These are phyloP conservation scores for Yarrowia hollandica DNA, from an alignment of 805 yeast species.

Conservation along the genomic window DNA sequence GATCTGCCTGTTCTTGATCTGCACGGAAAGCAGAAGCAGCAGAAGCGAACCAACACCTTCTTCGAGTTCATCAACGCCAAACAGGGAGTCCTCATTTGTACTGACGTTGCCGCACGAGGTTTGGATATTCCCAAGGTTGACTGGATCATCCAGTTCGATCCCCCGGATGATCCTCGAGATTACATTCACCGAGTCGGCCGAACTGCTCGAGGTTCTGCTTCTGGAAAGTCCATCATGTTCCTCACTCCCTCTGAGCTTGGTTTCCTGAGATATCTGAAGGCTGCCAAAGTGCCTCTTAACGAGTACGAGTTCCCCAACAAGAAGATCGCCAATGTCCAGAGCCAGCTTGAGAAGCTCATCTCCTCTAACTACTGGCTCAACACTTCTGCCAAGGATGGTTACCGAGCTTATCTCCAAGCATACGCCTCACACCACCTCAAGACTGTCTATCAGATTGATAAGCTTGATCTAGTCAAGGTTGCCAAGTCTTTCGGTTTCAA, in stretches of 20 bases:
- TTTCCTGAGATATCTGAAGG: slow-evolving; percentile 88
- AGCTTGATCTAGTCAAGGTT: slow-evolving; percentile 88
- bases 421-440: slow-evolving; percentile 95
- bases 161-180: slow-evolving; percentile 99
- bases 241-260: slow-evolving; percentile 93
- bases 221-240: slow-evolving; percentile 94
- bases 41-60: slow-evolving; percentile 96
- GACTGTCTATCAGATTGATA: slow-evolving; percentile 94
- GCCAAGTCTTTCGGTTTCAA: slow-evolving; percentile 91
- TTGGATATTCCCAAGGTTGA: slow-evolving; percentile 97
- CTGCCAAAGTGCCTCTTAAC: slow-evolving; percentile 95
- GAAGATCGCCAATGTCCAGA: slow-evolving; percentile 94
- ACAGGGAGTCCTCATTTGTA: slow-evolving; percentile 88
- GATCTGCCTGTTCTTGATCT: slow-evolving; percentile 95
- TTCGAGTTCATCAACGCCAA: slow-evolving; percentile 98
- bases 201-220: slow-evolving; percentile 83
- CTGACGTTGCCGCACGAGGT: slow-evolving; percentile 99
- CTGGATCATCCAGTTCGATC: slow-evolving; percentile 98
- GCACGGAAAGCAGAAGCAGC: slow-evolving; percentile 98
- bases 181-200: slow-evolving; percentile 98
- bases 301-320: slow-evolving; percentile 94
- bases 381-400: slow-evolving; percentile 95
- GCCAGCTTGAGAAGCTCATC: slow-evolving; percentile 86
- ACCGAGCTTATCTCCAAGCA: slow-evolving; percentile 94
- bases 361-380: slow-evolving; percentile 91